Percentiles rank a stretch among this genome's conserved stretches.
phyloP scores from a whole-genome alignment of 164 flowering plant species.

The Nymphaea thermarum region DNA sequence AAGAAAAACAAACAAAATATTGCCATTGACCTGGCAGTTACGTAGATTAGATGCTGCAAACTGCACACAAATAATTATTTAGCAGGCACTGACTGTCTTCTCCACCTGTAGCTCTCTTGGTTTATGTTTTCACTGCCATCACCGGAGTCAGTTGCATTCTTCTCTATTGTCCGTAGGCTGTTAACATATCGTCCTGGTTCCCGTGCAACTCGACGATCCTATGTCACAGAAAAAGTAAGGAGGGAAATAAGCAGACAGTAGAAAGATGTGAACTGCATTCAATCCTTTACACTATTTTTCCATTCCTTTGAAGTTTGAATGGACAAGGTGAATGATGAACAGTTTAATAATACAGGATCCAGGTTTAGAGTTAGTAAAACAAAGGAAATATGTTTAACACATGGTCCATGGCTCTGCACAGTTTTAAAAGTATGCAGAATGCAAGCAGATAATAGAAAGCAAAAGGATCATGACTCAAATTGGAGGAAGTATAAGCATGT shows the following conservation, averaged over 20 bases:
- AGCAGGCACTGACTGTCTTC: neutral
- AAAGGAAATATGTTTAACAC: neutral
- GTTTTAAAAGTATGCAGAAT: neutral
- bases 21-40: neutral
- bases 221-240: neutral
- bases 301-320: neutral
- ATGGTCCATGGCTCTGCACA: neutral
- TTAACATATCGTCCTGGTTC: neutral
- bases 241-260: neutral
- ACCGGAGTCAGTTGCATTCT: neutral
- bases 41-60: neutral
- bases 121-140: neutral
- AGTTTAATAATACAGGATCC: neutral
- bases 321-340: neutral
- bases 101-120: neutral
- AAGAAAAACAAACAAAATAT: too few relatives aligned
- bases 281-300: too few relatives aligned
- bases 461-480: too few relatives aligned
- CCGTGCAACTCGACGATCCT: neutral
- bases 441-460: neutral
- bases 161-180: neutral
- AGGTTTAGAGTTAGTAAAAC: neutral
- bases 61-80: neutral
- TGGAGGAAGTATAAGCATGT: too few relatives aligned
- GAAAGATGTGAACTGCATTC: too few relatives aligned